Evolutionary conservation across 257 asterid species (phyloP).

Genomic region (Paulownia fortunei): DNA sequence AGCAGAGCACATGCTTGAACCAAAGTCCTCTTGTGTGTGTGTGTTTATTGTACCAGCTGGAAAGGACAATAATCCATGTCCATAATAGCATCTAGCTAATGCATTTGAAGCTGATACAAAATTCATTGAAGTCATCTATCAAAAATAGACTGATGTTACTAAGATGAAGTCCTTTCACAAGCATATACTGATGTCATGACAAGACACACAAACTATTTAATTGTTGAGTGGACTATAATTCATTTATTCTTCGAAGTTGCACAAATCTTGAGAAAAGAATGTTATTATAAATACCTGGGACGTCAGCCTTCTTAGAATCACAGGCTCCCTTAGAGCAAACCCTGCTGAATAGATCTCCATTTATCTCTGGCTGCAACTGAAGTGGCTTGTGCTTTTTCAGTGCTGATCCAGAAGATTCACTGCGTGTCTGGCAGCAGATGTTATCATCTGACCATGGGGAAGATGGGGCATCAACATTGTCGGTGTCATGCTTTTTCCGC

Average conservation of each 20-base stretch:
- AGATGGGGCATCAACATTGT: slow-evolving; percentile 30
- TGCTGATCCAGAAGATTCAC: slow-evolving; percentile 38
- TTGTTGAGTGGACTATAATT: neutral
- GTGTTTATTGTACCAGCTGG: neutral
- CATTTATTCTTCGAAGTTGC: neutral
- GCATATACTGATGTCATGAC: neutral
- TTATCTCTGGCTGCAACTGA: slow-evolving; percentile 22
- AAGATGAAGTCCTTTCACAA: neutral
- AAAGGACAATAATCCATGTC: neutral
- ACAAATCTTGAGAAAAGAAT: neutral
- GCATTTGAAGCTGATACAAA: neutral
- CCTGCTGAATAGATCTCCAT: slow-evolving; percentile 18
- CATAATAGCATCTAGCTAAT: neutral
- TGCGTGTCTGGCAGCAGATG: slow-evolving; percentile 13
- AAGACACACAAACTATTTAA: no score
- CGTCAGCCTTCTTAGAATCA: slow-evolving; percentile 30
- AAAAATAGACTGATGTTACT: no score
- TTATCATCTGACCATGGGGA: slow-evolving; percentile 23
- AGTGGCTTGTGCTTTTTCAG: slow-evolving; percentile 45
- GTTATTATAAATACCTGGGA: slow-evolving; percentile 61
- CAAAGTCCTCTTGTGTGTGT: neutral
- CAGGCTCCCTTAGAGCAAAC: slow-evolving; percentile 28
- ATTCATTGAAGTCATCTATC: no score
- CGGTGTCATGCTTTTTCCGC: slow-evolving; percentile 44
- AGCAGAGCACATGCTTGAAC: neutral